These are phyloP conservation scores for Arthrobotrys sphaeroides DNA, from an alignment of 2,329 filamentous ascomycete genomes.

Conservation along the genomic window DNA sequence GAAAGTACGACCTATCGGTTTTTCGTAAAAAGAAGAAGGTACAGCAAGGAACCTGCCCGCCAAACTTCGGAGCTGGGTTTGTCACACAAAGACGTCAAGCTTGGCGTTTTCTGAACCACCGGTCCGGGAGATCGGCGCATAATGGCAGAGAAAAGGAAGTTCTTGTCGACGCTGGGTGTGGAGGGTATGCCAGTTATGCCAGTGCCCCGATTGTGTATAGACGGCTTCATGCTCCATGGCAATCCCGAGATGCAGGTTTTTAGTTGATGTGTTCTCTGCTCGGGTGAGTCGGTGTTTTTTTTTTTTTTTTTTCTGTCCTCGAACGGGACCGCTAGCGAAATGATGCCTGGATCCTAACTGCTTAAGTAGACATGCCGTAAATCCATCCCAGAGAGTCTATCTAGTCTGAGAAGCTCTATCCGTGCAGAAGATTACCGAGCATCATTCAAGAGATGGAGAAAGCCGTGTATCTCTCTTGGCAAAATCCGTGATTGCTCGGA, in stretches of 20 bases:
- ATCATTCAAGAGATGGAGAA: not conserved
- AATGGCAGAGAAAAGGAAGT: not conserved
- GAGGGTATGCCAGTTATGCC: no score
- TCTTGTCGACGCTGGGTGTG: not conserved
- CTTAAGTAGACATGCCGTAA: no score
- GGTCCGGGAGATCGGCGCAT: constrained; percentile 13
- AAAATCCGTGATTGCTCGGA: not conserved
- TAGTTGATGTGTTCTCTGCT: not conserved
- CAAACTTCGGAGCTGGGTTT: not conserved
- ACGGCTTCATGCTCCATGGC: not conserved
- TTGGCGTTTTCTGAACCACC: constrained; percentile 2
- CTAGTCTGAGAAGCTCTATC: not conserved
- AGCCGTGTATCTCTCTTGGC: not conserved
- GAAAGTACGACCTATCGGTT: not conserved
- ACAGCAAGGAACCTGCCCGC: not conserved
- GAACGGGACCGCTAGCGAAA: not conserved
- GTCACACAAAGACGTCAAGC: constrained; percentile 6
- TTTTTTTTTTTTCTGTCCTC: not conserved
- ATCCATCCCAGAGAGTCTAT: not conserved
- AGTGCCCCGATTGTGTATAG: not conserved
- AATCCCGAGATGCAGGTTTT: not conserved
- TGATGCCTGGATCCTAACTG: not conserved
- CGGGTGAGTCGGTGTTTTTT: no score
- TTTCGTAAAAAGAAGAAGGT: constrained; percentile 22
- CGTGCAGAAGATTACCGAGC: not conserved